These are phyloP conservation scores for Platanthera guangdongensis DNA, from an alignment of 106 monocot species.

Conservation along the genomic window DNA sequence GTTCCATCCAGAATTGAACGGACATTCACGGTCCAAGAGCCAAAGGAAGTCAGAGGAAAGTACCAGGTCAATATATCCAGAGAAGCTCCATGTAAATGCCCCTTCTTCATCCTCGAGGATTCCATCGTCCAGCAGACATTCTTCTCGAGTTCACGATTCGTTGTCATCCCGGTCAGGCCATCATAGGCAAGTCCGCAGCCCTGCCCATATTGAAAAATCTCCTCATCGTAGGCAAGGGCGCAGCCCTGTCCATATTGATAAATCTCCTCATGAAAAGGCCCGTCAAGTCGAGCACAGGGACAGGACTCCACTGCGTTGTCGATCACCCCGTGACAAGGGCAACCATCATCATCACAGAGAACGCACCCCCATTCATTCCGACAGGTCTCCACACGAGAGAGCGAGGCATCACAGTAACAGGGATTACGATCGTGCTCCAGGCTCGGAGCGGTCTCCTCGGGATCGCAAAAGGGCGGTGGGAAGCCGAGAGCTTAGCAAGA, in stretches of 20 bases:
- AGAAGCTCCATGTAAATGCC: slow-evolving; percentile 29
- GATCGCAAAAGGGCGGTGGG: slow-evolving; percentile 15
- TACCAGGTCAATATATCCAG: slow-evolving; percentile 20
- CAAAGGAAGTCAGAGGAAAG: slow-evolving; percentile 46
- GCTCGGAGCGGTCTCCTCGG: slow-evolving; percentile 34
- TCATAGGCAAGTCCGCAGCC: slow-evolving; percentile 41
- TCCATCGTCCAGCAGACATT: slow-evolving; percentile 25
- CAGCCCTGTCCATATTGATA: slow-evolving; percentile 21
- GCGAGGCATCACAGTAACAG: slow-evolving; percentile 26
- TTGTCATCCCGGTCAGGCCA: slow-evolving; percentile 23
- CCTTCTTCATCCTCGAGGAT: slow-evolving; percentile 23
- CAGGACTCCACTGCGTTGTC: slow-evolving; percentile 36
- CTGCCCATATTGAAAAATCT: slow-evolving; percentile 22
- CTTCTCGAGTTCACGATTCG: slow-evolving; percentile 35
- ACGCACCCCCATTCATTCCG: slow-evolving; percentile 15
- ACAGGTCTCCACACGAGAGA: slow-evolving; percentile 36
- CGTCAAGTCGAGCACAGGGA: slow-evolving; percentile 37
- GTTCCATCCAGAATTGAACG: slow-evolving; percentile 29
- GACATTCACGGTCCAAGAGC: slow-evolving; percentile 38
- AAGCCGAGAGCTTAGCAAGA: slow-evolving; percentile 26
- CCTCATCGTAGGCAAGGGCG: slow-evolving; percentile 1
- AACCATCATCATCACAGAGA: slow-evolving; percentile 33
- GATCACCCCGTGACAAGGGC: slow-evolving; percentile 25
- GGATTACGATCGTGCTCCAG: slow-evolving; percentile 21
- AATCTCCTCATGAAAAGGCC: slow-evolving; percentile 26